Percentiles rank a stretch among this genome's conserved stretches.
These are phyloP conservation scores for Cercospora sp. DNA, from an alignment of 2,329 filamentous ascomycete species.

Conservation along the genomic window DNA sequence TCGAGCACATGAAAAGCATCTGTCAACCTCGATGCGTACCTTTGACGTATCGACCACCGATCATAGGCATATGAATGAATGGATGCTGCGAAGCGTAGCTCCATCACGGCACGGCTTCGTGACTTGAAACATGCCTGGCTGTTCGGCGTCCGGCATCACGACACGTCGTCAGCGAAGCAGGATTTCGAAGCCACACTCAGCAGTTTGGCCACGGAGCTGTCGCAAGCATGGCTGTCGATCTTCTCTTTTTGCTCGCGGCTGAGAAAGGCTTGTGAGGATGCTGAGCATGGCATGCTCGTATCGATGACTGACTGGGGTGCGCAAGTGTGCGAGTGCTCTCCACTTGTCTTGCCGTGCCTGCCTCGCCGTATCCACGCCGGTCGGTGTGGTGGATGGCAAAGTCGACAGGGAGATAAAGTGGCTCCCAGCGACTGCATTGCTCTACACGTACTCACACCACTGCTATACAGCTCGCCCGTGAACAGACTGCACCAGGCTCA, in stretches of 20 bases:
- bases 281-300: constrained; percentile 14
- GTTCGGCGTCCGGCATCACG: not conserved
- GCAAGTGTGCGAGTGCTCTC: constrained; percentile 1
- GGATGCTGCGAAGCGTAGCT: not conserved
- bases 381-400: not conserved
- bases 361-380: not conserved
- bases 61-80: not conserved
- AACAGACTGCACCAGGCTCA: not conserved
- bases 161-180: not conserved
- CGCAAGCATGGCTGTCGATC: constrained; percentile 13
- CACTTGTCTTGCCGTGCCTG: constrained; percentile 7
- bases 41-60: not conserved
- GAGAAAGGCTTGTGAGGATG: constrained; percentile 1
- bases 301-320: constrained; percentile 10
- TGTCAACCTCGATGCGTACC: not conserved
- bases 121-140: not conserved
- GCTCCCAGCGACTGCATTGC: not conserved
- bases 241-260: constrained; percentile 4
- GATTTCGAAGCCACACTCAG: not conserved
- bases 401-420: not conserved
- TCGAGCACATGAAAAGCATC: constrained; percentile 1
- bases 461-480: not conserved
- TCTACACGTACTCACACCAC: not conserved
- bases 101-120: not conserved
- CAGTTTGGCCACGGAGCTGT: not conserved